Conservation (phyloP, 768 basidiomycete species). For the Hygrocybe punicea region DNA sequence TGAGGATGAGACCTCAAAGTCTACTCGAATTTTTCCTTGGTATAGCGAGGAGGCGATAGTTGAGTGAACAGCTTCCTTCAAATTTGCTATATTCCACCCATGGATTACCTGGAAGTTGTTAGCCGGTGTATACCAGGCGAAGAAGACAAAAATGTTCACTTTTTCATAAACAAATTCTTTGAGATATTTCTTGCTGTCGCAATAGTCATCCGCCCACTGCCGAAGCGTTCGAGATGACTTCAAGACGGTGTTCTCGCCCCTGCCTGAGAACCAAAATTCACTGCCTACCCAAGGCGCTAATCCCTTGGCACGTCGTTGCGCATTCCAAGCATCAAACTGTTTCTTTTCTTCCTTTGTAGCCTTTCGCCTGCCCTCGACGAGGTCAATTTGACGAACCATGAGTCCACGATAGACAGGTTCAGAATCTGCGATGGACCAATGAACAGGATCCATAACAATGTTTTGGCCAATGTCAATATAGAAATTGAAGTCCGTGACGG, state of each 20-base stretch:
- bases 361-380: conserved; percentile 33
- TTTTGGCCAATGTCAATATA: conserved; percentile 50
- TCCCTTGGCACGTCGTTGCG: conserved; percentile 46
- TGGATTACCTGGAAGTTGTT: conserved; percentile 36
- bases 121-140: neutral
- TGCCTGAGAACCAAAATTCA: conserved; percentile 16
- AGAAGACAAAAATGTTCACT: conserved; percentile 32
- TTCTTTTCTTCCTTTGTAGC: conserved; percentile 45
- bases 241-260: conserved; percentile 24
- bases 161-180: conserved; percentile 80
- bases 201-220: conserved; percentile 83
- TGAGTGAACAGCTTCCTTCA: conserved; percentile 40
- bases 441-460: conserved; percentile 38
- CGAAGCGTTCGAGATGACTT: conserved; percentile 60
- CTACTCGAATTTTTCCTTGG: conserved; percentile 46
- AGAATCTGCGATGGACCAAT: conserved; percentile 62
- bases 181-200: conserved; percentile 60
- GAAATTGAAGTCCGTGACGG: conserved; percentile 68
- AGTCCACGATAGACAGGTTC: conserved; percentile 63
- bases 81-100: conserved; percentile 46
- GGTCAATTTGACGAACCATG: conserved; percentile 57
- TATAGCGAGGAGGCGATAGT: conserved; percentile 46
- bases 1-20: conserved; percentile 45
- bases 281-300: conserved; percentile 45
- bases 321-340: conserved; percentile 41